Base-by-base conservation (phyloP, 2,329 filamentous ascomycete species). In the Dothistroma pini region DNA sequence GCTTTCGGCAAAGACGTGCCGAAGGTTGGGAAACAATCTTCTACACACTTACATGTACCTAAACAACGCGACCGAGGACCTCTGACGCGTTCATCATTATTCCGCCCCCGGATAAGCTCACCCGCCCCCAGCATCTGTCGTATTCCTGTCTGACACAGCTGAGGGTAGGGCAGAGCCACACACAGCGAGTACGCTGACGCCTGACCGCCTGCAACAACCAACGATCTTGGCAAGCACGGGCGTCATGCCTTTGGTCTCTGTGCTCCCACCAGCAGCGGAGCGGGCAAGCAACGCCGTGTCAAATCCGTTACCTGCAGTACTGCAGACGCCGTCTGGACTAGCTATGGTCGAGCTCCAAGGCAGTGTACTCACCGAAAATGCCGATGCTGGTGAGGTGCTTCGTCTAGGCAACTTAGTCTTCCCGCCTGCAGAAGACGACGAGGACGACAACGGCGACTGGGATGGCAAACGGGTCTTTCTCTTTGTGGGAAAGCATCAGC, bases 261-360 rank as follows among this genome's bases (percentile, higher is more conserved):
- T 60, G 29, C 52, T 19, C 16, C 53, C 53, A n/a, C 58, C 53
- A 4, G 21, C 47, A 14, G 47, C 41, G 10, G 25, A 52, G 21
- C 52, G 41, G 34, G 22, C 22, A 9, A 38, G 12, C 21, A 41
- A 32, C 2, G 22, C n/a, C 29, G 29, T 22, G 12, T n/a, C 44
- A 8, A 86, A 84, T 68, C 87, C 90, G 4, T 84, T 97, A 4
- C 95, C 95, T 1, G 75, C 83, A n/a, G 82, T 96, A 64, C 84
- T 97, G 16, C 90, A 93, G 69, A 97, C 93, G 0, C 95, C 95
- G 0, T 87, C 89, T 0, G 95, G 95, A 55, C 84, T 97, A 47
- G 93, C 93, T 19, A 82, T 99, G 51, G 81, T 99, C 60, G 95
- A 97, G 78, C 85, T 99, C 14, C 95, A 99, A 80, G 95, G 93